A percentile compares a stretch with the other conserved stretches of the same genome.
phyloP scores from a whole-genome alignment of 306 rosid species.

The Pyrus bretschneideri region DNA sequence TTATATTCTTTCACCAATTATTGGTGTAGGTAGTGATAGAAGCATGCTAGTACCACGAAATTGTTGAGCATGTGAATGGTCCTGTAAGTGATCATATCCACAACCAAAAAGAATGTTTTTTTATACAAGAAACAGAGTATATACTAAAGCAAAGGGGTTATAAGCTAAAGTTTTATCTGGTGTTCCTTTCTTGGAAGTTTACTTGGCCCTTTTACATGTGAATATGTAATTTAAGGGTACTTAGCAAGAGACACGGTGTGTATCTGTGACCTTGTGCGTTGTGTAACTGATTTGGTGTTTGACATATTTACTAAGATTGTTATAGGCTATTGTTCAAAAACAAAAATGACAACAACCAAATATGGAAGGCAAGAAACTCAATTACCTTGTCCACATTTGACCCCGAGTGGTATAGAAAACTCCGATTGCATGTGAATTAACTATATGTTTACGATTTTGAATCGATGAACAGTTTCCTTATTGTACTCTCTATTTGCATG shows the following conservation, averaged over 20 bases:
- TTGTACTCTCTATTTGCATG: too few relatives aligned
- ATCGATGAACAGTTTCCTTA: too few relatives aligned
- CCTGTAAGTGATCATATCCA: constrained; percentile 22
- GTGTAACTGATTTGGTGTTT: neutral
- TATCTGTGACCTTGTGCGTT: neutral
- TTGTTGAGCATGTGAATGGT: constrained; percentile 53
- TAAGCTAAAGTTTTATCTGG: too few relatives aligned
- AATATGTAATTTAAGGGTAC: neutral
- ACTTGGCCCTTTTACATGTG: too few relatives aligned
- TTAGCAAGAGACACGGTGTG: neutral
- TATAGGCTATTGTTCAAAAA: constrained; percentile 4
- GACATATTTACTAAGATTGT: neutral
- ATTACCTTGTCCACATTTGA: too few relatives aligned
- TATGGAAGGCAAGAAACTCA: too few relatives aligned
- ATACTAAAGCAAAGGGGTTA: too few relatives aligned
- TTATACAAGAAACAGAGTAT: too few relatives aligned
- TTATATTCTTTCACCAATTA: constrained; percentile 39
- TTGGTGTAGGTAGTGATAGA: constrained; percentile 39
- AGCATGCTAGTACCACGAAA: constrained; percentile 41
- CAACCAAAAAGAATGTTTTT: constrained; percentile 12
- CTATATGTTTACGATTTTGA: too few relatives aligned
- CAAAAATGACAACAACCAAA: neutral
- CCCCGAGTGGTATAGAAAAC: too few relatives aligned
- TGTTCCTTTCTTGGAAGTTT: neutral
- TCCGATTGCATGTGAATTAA: too few relatives aligned